Conservation (phyloP, 371 early-diverging fungal species). For the Actinomucor elegans region DNA sequence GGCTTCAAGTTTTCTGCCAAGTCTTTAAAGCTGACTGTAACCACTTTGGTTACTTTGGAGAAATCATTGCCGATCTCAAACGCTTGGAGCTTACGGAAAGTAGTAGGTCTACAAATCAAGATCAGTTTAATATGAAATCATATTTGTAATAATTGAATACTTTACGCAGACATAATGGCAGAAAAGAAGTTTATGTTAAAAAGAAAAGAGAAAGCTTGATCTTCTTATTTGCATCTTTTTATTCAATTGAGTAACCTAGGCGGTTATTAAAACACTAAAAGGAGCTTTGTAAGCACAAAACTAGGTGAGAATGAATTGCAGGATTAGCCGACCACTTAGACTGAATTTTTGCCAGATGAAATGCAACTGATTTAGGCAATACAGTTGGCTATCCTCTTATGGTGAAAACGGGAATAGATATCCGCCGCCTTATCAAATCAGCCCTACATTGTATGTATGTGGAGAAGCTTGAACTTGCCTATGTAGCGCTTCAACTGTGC, state of each 20-base stretch:
- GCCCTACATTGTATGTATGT: no score
- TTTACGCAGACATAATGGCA: not conserved
- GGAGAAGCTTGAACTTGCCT: no score
- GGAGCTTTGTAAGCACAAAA: slow-evolving; percentile 4
- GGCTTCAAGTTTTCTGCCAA: slow-evolving; percentile 30
- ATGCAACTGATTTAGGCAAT: no score
- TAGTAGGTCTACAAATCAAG: slow-evolving; percentile 12
- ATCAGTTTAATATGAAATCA: not conserved
- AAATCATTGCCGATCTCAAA: slow-evolving; percentile 41
- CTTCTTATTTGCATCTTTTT: not conserved
- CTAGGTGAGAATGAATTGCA: slow-evolving; percentile 3
- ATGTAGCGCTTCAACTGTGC: no score
- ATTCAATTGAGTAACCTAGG: not conserved
- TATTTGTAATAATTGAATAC: not conserved
- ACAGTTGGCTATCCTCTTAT: no score
- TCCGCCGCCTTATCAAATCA: no score
- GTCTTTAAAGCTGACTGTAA: slow-evolving; percentile 25
- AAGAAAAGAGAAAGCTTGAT: not conserved
- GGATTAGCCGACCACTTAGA: no score
- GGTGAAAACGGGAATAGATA: no score
- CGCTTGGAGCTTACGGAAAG: slow-evolving; percentile 43
- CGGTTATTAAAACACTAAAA: not conserved
- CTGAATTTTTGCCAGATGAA: no score
- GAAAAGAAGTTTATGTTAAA: not conserved
- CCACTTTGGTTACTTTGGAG: slow-evolving; percentile 31